phyloP scores from a whole-genome alignment of 2,329 filamentous ascomycete genomes.

The Pseudopyricularia javanii region DNA sequence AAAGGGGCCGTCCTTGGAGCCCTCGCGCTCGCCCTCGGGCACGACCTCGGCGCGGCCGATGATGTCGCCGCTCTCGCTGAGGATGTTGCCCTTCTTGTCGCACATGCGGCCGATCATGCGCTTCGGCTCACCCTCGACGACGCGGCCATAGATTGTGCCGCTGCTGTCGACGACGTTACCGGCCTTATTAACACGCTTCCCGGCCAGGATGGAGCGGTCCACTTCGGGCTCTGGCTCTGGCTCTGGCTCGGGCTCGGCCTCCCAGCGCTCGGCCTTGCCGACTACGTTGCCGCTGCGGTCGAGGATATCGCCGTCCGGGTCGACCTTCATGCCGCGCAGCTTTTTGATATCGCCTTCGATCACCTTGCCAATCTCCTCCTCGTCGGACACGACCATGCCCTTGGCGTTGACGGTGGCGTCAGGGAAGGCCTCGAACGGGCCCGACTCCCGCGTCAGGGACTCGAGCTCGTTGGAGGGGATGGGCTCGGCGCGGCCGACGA shows the following conservation, averaged over 20 bases:
- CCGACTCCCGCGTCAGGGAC: conserved; percentile 26
- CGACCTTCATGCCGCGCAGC: conserved; percentile 52
- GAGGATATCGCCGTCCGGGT: conserved; percentile 56
- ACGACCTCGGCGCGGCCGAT: conserved; percentile 58
- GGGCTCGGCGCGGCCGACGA: conserved; percentile 55
- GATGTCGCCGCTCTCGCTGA: conserved; percentile 60
- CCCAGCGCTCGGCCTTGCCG: conserved; percentile 57
- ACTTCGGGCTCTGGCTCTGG: conserved; percentile 31
- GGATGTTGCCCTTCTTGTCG: conserved; percentile 59
- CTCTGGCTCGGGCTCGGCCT: conserved; percentile 29
- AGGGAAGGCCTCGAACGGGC: conserved; percentile 47
- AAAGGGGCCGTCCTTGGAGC: conserved; percentile 55
- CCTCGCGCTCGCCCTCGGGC: conserved; percentile 51
- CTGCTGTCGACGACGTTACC: conserved; percentile 46
- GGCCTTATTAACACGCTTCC: conserved; percentile 60
- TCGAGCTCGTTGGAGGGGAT: conserved; percentile 43
- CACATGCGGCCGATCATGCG: conserved; percentile 56
- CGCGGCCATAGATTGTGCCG: conserved; percentile 47
- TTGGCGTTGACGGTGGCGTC: conserved; percentile 38
- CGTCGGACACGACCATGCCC: conserved; percentile 38
- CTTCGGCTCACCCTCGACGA: conserved; percentile 54
- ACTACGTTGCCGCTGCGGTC: conserved; percentile 56
- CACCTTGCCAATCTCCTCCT: conserved; percentile 42
- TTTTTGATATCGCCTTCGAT: conserved; percentile 52
- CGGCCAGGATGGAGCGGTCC: conserved; percentile 51